A percentile compares a stretch with the other conserved stretches of the same genome.
Evolutionary conservation across 2,329 filamentous ascomycete species (phyloP).

Genomic region (Aspergillus sp.): DNA sequence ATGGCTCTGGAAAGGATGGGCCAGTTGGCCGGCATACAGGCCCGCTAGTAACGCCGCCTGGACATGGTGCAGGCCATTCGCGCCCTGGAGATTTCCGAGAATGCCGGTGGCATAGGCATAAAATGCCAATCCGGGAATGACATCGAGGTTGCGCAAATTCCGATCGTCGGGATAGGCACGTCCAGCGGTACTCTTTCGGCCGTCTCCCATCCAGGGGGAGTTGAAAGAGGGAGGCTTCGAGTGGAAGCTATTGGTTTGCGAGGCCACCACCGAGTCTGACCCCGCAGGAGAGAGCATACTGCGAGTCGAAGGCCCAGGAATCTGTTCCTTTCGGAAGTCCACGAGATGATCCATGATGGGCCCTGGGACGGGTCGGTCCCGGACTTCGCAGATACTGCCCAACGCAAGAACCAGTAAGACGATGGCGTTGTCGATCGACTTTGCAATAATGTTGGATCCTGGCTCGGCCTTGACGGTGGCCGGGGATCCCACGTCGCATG

Average conservation of each 20-base stretch:
- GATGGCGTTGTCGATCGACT: slow-evolving; percentile 76
- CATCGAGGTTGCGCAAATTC: slow-evolving; percentile 67
- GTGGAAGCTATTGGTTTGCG: slow-evolving; percentile 22
- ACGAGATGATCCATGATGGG: slow-evolving; percentile 48
- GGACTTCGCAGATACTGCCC: slow-evolving; percentile 71
- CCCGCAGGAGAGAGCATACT: slow-evolving; percentile 28
- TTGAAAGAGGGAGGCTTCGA: slow-evolving; percentile 17
- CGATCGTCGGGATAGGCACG: slow-evolving; percentile 17
- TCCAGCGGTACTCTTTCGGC: slow-evolving; percentile 16
- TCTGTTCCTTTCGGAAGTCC: slow-evolving; percentile 28
- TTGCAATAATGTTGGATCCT: slow-evolving; percentile 33
- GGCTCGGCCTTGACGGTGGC: slow-evolving; percentile 13
- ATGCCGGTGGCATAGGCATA: slow-evolving; percentile 86
- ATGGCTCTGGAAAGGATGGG: slow-evolving; percentile 82
- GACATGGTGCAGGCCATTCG: slow-evolving; percentile 77
- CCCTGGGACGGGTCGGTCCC: slow-evolving; percentile 48
- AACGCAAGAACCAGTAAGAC: slow-evolving; percentile 80
- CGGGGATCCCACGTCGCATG: slow-evolving; percentile 24
- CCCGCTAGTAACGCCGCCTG: slow-evolving; percentile 83
- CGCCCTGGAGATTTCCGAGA: slow-evolving; percentile 74
- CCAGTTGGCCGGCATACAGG: slow-evolving; percentile 85
- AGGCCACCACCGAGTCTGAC: slow-evolving; percentile 19
- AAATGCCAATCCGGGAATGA: slow-evolving; percentile 86
- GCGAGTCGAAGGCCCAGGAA: slow-evolving; percentile 25
- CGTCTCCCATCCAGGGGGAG: slow-evolving; percentile 16